Percentiles rank a stretch among this genome's conserved stretches.
phyloP scores from a whole-genome alignment of 495 filamentous ascomycete genomes.

The Tuber microsphaerosporum region DNA sequence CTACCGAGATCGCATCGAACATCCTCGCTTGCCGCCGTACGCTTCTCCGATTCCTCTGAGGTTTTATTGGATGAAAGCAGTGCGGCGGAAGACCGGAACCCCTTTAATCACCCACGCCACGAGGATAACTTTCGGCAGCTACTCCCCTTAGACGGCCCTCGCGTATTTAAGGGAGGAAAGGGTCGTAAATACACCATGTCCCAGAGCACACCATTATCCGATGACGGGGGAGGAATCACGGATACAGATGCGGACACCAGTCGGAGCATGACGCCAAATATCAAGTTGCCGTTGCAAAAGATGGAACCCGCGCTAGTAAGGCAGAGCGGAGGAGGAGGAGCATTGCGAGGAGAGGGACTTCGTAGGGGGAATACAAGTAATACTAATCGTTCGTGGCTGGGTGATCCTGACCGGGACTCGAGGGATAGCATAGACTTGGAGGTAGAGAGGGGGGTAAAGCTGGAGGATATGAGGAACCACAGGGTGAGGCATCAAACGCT shows the following conservation, averaged over 20 bases:
- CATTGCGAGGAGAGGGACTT: neutral
- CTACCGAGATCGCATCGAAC: slow-evolving; percentile 5
- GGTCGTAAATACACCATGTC: slow-evolving; percentile 3
- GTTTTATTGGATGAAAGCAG: slow-evolving; percentile 22
- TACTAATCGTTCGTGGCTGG: slow-evolving; percentile 24
- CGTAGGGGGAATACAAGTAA: slow-evolving; percentile 15
- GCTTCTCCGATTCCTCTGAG: slow-evolving; percentile 33
- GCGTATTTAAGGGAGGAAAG: slow-evolving; percentile 4
- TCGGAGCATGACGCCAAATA: slow-evolving; percentile 29
- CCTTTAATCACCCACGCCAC: neutral
- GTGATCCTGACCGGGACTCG: slow-evolving; percentile 22
- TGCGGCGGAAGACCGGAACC: slow-evolving; percentile 2
- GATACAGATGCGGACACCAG: slow-evolving; percentile 27
- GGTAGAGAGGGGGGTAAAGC: slow-evolving; percentile 13
- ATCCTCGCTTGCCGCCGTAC: slow-evolving; percentile 13
- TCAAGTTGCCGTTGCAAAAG: slow-evolving; percentile 31
- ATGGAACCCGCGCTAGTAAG: slow-evolving; percentile 18
- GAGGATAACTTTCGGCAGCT: neutral
- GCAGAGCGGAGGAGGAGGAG: neutral
- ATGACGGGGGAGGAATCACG: slow-evolving; percentile 18
- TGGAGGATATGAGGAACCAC: slow-evolving; percentile 19
- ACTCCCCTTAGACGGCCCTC: slow-evolving; percentile 26
- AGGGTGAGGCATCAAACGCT: neutral
- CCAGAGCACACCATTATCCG: neutral
- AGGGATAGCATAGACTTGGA: slow-evolving; percentile 17